These are phyloP conservation scores for Zasmidium angulare DNA, from an alignment of 2,329 filamentous ascomycete genomes.

Conservation along the genomic window DNA sequence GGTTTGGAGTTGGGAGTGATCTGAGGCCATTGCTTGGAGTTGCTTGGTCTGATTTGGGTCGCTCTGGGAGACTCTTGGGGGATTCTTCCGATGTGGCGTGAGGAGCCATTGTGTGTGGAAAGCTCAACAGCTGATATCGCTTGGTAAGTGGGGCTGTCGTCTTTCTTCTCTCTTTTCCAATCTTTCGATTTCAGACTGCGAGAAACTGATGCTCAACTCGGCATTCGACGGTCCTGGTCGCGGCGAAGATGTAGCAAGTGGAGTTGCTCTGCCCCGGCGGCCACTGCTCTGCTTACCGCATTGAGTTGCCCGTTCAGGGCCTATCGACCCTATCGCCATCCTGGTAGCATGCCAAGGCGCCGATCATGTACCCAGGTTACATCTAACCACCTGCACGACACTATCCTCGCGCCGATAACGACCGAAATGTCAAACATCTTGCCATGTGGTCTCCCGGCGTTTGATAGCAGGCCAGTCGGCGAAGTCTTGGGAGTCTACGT, in stretches of 20 bases:
- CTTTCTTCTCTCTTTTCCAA: neutral
- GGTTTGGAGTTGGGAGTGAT: constrained; percentile 22
- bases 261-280: neutral
- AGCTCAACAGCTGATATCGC: neutral
- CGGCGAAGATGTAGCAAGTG: neutral
- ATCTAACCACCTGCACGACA: neutral
- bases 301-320: constrained; percentile 2
- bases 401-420: neutral
- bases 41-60: neutral
- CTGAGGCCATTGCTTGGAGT: constrained; percentile 7
- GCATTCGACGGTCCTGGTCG: neutral
- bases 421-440: neutral
- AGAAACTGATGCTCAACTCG: neutral
- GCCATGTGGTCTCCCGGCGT: neutral
- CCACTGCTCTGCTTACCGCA: neutral
- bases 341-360: constrained; percentile 1
- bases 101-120: constrained; percentile 16
- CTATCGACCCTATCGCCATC: constrained; percentile 6
- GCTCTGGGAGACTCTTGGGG: neutral
- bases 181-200: neutral
- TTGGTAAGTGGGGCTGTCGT: neutral
- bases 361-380: neutral
- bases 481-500: neutral
- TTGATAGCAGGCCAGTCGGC: neutral
- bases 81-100: constrained; percentile 14